A percentile compares a stretch with the other conserved stretches of the same genome.
Conservation (phyloP, 176 grass and related monocot species). For the Triticum monococcum region DNA sequence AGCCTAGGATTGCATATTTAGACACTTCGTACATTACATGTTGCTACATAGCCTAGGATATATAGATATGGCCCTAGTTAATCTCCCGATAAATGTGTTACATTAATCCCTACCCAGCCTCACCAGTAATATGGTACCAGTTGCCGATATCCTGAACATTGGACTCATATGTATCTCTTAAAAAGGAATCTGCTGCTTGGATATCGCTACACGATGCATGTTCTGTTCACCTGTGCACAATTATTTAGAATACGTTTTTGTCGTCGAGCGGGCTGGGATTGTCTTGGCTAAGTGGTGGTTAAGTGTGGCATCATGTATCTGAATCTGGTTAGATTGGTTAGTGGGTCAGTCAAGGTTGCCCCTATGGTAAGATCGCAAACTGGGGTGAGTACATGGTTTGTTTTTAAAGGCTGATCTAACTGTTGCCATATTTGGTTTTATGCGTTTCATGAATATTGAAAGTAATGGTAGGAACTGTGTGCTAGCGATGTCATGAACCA, state of each 20-base stretch:
- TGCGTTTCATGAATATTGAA: background rate
- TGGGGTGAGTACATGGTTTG: background rate
- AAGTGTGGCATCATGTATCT: background rate
- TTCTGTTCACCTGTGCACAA: background rate
- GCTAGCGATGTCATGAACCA: background rate
- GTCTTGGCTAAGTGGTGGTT: background rate
- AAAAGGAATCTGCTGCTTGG: background rate
- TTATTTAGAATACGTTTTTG: slow-evolving; percentile 12
- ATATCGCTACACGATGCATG: background rate
- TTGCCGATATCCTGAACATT: too few species aligned
- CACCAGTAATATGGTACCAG: too few species aligned
- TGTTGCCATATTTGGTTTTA: background rate
- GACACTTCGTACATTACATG: too few species aligned
- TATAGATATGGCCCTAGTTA: too few species aligned
- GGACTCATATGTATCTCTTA: background rate
- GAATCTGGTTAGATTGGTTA: slow-evolving; percentile 8
- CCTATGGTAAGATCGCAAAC: background rate
- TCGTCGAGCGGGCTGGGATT: background rate
- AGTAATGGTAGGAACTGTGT: background rate
- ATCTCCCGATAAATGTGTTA: too few species aligned
- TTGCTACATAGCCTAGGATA: too few species aligned
- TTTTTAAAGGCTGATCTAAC: background rate
- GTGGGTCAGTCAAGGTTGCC: background rate
- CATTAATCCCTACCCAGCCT: too few species aligned
- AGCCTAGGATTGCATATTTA: too few species aligned